Conservation (phyloP, 306 rosid species). For the Adenanthera pavonina region DNA sequence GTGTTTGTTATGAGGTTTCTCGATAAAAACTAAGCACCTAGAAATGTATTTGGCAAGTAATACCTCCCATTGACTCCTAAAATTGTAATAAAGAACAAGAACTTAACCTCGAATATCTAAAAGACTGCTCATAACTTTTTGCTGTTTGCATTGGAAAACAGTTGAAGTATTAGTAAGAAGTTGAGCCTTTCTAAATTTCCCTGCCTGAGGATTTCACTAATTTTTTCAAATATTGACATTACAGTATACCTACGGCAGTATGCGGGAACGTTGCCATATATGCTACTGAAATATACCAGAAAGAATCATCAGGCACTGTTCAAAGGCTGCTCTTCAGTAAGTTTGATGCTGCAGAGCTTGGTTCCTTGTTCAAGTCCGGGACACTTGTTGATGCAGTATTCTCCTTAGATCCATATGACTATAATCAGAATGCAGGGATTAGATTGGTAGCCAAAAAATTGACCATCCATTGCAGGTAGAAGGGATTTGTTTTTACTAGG, state of each 20-base stretch:
- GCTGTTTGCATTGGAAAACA: conserved; percentile 21
- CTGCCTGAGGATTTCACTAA: conserved; percentile 24
- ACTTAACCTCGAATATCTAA: background rate
- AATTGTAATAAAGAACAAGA: background rate
- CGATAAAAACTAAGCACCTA: too few species aligned
- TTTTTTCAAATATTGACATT: conserved; percentile 26
- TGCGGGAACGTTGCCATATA: conserved; percentile 54
- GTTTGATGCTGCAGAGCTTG: conserved; percentile 76
- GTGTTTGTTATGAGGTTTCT: too few species aligned
- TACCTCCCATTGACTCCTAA: background rate
- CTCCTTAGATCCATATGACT: conserved; percentile 82
- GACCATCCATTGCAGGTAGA: conserved; percentile 65
- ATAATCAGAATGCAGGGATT: conserved; percentile 87
- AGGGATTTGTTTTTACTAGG: conserved; percentile 27
- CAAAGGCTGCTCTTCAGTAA: conserved; percentile 71
- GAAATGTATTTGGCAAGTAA: background rate
- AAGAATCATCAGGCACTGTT: conserved; percentile 65
- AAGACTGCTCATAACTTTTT: background rate
- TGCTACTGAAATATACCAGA: conserved; percentile 85
- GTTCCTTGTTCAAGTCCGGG: conserved; percentile 65
- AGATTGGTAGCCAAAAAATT: conserved; percentile 78
- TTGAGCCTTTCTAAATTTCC: conserved; percentile 1
- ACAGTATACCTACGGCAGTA: conserved; percentile 80
- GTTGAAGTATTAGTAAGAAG: background rate
- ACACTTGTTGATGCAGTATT: conserved; percentile 76